Base-by-base conservation (phyloP, 2,329 filamentous ascomycete species). In the Fusarium brachygibbosum region DNA sequence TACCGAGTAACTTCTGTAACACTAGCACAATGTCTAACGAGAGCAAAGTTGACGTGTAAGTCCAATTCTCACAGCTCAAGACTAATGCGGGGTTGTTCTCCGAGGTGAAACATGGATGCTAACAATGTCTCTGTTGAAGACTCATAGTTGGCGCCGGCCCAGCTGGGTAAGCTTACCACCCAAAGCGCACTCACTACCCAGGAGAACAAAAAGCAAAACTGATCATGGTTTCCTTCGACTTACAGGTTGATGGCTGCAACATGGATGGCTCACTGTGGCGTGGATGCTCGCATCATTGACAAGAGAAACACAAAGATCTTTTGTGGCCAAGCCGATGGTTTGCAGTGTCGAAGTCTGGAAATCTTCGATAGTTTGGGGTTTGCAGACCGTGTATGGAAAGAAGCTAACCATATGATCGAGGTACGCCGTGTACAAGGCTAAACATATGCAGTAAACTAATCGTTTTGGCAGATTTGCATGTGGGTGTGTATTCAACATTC, bases 261-360 rank as follows among this genome's bases (percentile, higher is more conserved):
- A 28, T 51, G 48, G 48, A 51, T 51, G 48, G 48, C 48, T 40
- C 48, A 51, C 17, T 51, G 48, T 28, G 48, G 48, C 7, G n/a
- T 51, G 2, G 13, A 51, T 19, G 48, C 48, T 40, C 48, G 48
- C 6, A 51, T 51, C 13, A 51, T 51, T 3, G 48, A 51, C 9
- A 51, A 51, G n/a, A 35, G 48, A 51, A 51, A 51, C 25, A 29
- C 48, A 1, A 51, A 51, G 34, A 51, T 51, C 23, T 51, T 51
- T 19, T 51, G 48, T 12, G 48, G 48, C 5, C 48, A 51, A 12
- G 48, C 48, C 4, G 48, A 51, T 29, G 48, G 48, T 6, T 19
- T 51, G 34, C 48, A 51, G n/a, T 51, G 48, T 11, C 48, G 48
- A 40, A 51, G 48, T 12, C 5, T 51, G 1, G 48, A 51, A 21